Conservation (phyloP, 345 rosid genomes). For the Brassica incana region DNA sequence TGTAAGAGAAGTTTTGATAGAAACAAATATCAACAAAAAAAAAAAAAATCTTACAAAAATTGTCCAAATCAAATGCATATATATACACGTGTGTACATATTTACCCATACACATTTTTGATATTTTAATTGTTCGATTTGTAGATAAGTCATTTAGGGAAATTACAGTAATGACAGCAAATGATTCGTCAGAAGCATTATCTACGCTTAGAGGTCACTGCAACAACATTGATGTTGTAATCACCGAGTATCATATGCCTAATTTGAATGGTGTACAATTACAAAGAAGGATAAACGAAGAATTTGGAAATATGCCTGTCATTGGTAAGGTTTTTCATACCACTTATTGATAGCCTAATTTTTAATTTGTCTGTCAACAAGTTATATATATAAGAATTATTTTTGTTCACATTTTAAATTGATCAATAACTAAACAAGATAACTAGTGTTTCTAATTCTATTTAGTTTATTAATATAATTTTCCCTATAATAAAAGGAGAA, state of each 20-base stretch:
- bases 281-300: conserved; percentile 44
- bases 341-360: neutral
- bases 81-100: neutral
- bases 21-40: neutral
- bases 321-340: conserved; percentile 40
- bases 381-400: neutral
- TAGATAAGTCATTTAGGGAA: conserved; percentile 6
- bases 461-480: neutral
- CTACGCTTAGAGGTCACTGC: conserved; percentile 38
- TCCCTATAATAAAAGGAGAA: neutral
- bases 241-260: conserved; percentile 58
- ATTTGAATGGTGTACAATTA: conserved; percentile 51
- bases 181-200: conserved; percentile 46
- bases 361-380: neutral
- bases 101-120: neutral
- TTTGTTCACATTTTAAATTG: neutral
- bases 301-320: conserved; percentile 49
- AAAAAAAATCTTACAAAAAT: neutral
- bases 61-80: neutral
- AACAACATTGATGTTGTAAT: conserved; percentile 49
- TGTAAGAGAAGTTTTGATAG: neutral
- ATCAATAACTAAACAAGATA: neutral
- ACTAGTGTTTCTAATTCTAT: neutral
- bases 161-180: conserved; percentile 37
- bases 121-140: neutral